Evolutionary conservation across 306 rosid genomes (phyloP), one percentile per base, ranked within the genome.

Genomic region (Cicer yamashitae): DNA sequence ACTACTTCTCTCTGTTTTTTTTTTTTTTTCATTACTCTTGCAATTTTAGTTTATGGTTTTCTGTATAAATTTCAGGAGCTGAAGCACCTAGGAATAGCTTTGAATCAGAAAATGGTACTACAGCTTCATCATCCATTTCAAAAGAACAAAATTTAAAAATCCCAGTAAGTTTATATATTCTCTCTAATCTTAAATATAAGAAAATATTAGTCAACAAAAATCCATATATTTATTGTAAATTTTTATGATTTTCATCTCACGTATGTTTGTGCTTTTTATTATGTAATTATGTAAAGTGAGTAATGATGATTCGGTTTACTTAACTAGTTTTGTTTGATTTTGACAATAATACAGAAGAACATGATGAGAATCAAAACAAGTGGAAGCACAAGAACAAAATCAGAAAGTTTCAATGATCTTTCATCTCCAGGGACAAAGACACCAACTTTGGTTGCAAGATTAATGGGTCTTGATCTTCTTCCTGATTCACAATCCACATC

Each of bases 391-490:
- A 67, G 73, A 71, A 46, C 77, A 15, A 80, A 54, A 48, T 74
- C 65, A 48, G 84, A 51, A 70, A 77, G 77, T 58, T 59, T 66
- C 14, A 78, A 51, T 67, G 96, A 90, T 59, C 7, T 81, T 47
- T 85, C 86, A 40, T 83, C 99, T 40, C 99, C 99, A 3, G 89
- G 86, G 40, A 80, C 92, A 17, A 96, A 92, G 74, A 96, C 98
- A 17, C 99, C 99, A 70, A 90, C 82, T 70, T 85, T 96, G 79
- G 98, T 96, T 17, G 99, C 99, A 7, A 90, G 99, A 75, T 62
- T 96, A 50, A 96, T 96, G 99, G 99, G 98, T 70, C 91, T 96
- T 53, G 99, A 96, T 70, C 93, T 88, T 84, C 98, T 96, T 75
- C 98, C 98, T 4, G 97, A 85, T 62, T 56, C 84, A 52, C 68